Percentiles rank a stretch among this genome's conserved stretches.
These are phyloP conservation scores for Truncatella angustata DNA, from an alignment of 2,329 filamentous ascomycete species.

Conservation along the genomic window DNA sequence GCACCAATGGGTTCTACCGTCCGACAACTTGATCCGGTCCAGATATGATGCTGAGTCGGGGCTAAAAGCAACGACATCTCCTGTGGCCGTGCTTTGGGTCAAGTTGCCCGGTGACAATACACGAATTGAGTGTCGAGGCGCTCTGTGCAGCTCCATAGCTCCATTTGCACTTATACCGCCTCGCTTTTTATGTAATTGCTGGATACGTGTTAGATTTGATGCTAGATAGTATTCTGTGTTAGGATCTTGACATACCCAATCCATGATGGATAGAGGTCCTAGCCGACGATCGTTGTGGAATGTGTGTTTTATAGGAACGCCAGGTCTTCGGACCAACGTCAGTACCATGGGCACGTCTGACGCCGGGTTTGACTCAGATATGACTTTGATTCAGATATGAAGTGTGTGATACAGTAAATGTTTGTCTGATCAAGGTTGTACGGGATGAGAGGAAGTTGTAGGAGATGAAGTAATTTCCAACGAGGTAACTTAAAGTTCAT, in stretches of 20 bases:
- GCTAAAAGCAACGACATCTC: not conserved
- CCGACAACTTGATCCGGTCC: conserved; percentile 2
- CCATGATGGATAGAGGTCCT: not conserved
- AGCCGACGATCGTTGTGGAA: not conserved
- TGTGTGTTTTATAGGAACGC: not conserved
- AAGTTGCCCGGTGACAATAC: conserved; percentile 5
- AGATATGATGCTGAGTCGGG: not conserved
- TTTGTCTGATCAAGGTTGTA: too few relatives aligned
- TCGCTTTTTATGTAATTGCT: not conserved
- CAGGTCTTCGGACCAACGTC: not conserved
- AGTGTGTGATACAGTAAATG: too few relatives aligned
- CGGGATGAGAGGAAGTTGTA: too few relatives aligned
- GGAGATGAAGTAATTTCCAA: too few relatives aligned
- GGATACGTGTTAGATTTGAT: not conserved
- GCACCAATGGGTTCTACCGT: conserved; percentile 1
- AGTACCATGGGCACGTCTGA: too few relatives aligned
- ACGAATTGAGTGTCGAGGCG: conserved; percentile 1
- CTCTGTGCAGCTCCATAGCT: not conserved
- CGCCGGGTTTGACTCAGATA: too few relatives aligned
- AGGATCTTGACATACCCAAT: not conserved
- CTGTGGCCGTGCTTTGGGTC: not conserved
- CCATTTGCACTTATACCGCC: not conserved
- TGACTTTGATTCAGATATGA: too few relatives aligned
- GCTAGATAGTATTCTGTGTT: not conserved
- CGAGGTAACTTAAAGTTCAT: too few relatives aligned